These are phyloP conservation scores for Fusarium concolor DNA, from an alignment of 2,329 filamentous ascomycete species.

Conservation along the genomic window DNA sequence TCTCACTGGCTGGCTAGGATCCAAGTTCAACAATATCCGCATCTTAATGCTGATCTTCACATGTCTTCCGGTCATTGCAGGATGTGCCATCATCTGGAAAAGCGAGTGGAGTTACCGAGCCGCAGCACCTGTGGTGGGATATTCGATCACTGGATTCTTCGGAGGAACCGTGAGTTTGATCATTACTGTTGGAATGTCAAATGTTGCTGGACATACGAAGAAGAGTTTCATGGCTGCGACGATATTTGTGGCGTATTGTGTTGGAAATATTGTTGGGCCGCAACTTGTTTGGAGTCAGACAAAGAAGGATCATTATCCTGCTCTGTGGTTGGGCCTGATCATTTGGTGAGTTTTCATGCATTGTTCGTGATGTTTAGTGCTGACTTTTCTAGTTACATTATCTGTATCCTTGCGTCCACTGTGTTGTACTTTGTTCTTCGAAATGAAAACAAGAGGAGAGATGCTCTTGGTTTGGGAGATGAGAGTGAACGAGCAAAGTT, in stretches of 20 bases:
- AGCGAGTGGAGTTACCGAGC: conserved; percentile 72
- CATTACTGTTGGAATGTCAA: conserved; percentile 67
- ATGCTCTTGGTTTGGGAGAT: conserved; percentile 59
- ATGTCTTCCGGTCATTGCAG: conserved; percentile 79
- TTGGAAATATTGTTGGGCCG: conserved; percentile 81
- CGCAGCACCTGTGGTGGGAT: conserved; percentile 75
- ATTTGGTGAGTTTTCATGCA: conserved; percentile 57
- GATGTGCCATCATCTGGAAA: conserved; percentile 81
- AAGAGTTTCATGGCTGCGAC: conserved; percentile 81
- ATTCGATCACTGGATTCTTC: conserved; percentile 79
- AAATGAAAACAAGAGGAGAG: conserved; percentile 67
- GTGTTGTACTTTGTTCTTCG: conserved; percentile 69
- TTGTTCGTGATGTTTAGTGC: neutral
- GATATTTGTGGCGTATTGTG: conserved; percentile 80
- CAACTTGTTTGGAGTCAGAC: conserved; percentile 76
- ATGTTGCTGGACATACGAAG: conserved; percentile 81
- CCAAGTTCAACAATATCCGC: conserved; percentile 70
- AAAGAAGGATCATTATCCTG: conserved; percentile 74
- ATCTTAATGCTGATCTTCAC: conserved; percentile 73
- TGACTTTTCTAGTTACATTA: conserved; percentile 66
- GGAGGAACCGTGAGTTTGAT: conserved; percentile 73
- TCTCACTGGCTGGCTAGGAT: conserved; percentile 72
- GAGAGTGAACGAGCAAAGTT: conserved; percentile 71
- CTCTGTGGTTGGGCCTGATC: conserved; percentile 77
- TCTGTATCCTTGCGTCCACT: conserved; percentile 70